phyloP scores from a whole-genome alignment of 2,329 filamentous ascomycete genomes.

The Ascochyta rabiei region DNA sequence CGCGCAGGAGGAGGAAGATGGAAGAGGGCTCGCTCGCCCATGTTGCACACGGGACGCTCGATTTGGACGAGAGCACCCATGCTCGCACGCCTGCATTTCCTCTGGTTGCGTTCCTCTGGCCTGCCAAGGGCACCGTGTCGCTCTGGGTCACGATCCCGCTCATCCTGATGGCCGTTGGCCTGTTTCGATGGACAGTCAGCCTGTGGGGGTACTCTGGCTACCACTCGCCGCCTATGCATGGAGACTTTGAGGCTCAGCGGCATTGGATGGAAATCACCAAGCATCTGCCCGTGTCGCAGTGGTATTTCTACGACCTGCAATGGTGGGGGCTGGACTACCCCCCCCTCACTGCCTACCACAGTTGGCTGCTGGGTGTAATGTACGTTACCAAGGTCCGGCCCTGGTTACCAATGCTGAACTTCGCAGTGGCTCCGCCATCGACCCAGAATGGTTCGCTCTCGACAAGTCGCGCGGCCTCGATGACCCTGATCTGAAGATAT shows the following conservation, averaged over 20 bases:
- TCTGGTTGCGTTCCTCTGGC: constrained; percentile 92
- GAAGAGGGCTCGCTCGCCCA: constrained; percentile 49
- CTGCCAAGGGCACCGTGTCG: constrained; percentile 79
- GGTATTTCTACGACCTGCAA: constrained; percentile 96
- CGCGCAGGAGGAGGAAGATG: constrained; percentile 52
- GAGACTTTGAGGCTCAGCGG: constrained; percentile 95
- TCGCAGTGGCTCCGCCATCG: constrained; percentile 70
- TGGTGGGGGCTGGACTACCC: constrained; percentile 99
- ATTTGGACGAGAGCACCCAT: constrained; percentile 52
- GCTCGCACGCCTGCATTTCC: constrained; percentile 76
- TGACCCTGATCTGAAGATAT: constrained; percentile 81
- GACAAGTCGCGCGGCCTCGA: constrained; percentile 82
- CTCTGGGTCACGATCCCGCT: constrained; percentile 92
- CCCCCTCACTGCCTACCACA: constrained; percentile 96
- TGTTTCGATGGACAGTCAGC: constrained; percentile 91
- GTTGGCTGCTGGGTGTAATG: constrained; percentile 90
- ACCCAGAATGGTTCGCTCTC: constrained; percentile 87
- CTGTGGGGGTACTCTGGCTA: constrained; percentile 96
- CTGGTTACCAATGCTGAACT: constrained; percentile 14
- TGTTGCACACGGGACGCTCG: constrained; percentile 52
- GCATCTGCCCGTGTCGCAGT: constrained; percentile 86
- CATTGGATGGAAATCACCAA: constrained; percentile 99
- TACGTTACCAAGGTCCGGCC: constrained; percentile 45
- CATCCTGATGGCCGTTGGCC: constrained; percentile 84
- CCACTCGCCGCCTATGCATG: constrained; percentile 84